Evolutionary conservation across 2,329 filamentous ascomycete genomes (phyloP).

Genomic region (Botrytis cinerea): DNA sequence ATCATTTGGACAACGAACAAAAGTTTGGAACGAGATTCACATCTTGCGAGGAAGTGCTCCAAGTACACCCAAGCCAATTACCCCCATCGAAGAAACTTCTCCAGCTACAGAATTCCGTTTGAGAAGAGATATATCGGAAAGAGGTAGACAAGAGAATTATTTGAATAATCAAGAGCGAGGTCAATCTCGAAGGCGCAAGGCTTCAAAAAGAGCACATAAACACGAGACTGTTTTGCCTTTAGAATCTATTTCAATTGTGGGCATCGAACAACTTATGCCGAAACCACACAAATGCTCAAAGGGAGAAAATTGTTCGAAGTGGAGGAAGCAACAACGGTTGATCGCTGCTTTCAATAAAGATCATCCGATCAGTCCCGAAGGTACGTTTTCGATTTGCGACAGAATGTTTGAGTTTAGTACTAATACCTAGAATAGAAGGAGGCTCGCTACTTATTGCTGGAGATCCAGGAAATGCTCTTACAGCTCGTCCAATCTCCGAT

Average conservation of each 20-base stretch:
- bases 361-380: conserved; percentile 61
- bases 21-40: conserved; percentile 79
- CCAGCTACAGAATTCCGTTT: conserved; percentile 33
- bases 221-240: conserved; percentile 70
- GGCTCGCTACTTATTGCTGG: conserved; percentile 76
- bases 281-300: conserved; percentile 83
- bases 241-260: conserved; percentile 88
- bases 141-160: conserved; percentile 30
- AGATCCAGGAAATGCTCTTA: conserved; percentile 75
- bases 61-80: conserved; percentile 55
- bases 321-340: conserved; percentile 75
- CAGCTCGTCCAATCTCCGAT: conserved; percentile 71
- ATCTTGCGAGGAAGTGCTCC: conserved; percentile 60
- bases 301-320: conserved; percentile 83
- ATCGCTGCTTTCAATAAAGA: conserved; percentile 74
- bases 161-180: conserved; percentile 35
- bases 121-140: conserved; percentile 33
- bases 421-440: conserved; percentile 40
- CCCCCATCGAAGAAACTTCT: conserved; percentile 61
- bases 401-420: background rate
- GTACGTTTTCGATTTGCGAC: background rate
- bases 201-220: conserved; percentile 36
- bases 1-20: conserved; percentile 79
- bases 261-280: conserved; percentile 84
- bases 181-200: conserved; percentile 33